These are phyloP conservation scores for Mayamaea pseudoterrestris DNA, from an alignment of 108 stramenopile genomes.

Conservation along the genomic window DNA sequence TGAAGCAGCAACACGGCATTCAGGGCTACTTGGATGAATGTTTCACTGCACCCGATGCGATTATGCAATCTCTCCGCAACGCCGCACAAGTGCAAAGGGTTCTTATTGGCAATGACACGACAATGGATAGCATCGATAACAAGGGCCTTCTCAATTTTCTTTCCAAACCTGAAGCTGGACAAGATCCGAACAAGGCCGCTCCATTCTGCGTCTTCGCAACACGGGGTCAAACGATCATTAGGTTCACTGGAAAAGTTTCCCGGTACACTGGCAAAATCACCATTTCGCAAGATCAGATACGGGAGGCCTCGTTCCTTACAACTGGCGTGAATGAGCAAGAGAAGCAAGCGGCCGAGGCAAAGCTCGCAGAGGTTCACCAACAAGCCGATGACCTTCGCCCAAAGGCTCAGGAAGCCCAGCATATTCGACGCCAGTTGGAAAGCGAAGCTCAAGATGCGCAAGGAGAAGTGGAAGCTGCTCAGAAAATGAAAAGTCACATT, in stretches of 20 bases:
- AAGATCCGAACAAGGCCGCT: neutral
- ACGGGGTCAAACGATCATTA: neutral
- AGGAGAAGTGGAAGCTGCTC: constrained; percentile 18
- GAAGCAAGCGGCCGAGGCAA: constrained; percentile 24
- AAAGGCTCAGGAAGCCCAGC: constrained; percentile 15
- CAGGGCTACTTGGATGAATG: constrained; percentile 72
- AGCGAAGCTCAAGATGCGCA: constrained; percentile 20
- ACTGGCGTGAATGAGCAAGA: constrained; percentile 42
- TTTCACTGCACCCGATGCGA: constrained; percentile 47
- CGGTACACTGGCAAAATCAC: constrained; percentile 32
- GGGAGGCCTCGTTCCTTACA: constrained; percentile 26
- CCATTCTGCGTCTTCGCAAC: constrained; percentile 31
- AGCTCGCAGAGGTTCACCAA: constrained; percentile 19
- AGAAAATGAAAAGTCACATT: constrained; percentile 14
- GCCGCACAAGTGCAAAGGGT: constrained; percentile 52
- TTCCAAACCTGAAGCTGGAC: constrained; percentile 17
- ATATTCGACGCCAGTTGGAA: constrained; percentile 14
- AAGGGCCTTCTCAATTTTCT: constrained; percentile 31
- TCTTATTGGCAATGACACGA: constrained; percentile 56
- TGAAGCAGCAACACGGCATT: constrained; percentile 60
- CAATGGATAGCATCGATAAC: constrained; percentile 42
- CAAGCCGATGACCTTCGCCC: constrained; percentile 25
- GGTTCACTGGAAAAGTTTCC: constrained; percentile 16
- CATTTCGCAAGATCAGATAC: constrained; percentile 20
- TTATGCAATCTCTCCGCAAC: constrained; percentile 51